Evolutionary conservation across 805 yeast species (phyloP).

Genomic region (Pichia heedii): DNA sequence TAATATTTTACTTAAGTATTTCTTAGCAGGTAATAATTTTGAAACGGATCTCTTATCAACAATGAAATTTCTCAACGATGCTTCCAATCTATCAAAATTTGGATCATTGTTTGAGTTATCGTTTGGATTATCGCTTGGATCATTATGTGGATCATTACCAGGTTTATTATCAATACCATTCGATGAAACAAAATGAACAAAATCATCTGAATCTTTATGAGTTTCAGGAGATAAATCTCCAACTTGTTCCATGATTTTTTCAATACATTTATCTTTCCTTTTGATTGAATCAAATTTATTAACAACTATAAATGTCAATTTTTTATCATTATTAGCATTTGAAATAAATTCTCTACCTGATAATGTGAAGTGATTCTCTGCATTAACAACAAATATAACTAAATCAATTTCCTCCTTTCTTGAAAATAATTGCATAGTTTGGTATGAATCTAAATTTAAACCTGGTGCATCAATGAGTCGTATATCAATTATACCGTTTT

Average conservation of each 20-base stretch:
- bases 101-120: conserved; percentile 30
- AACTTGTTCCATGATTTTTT: conserved; percentile 75
- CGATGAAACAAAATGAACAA: conserved; percentile 87
- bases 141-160: conserved; percentile 11
- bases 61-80: conserved; percentile 75
- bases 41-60: conserved; percentile 84
- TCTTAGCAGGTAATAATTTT: conserved; percentile 86
- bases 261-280: conserved; percentile 72
- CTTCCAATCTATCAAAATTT: conserved; percentile 76
- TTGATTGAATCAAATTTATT: conserved; percentile 82
- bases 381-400: conserved; percentile 91
- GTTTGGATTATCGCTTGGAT: conserved; percentile 15
- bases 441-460: conserved; percentile 82
- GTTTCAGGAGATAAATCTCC: conserved; percentile 83
- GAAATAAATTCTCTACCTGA: conserved; percentile 91
- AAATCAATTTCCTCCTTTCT: conserved; percentile 96
- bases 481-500: conserved; percentile 88
- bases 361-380: conserved; percentile 91
- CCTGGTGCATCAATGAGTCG: conserved; percentile 97
- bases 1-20: conserved; percentile 63
- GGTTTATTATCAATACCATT: conserved; percentile 18
- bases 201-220: conserved; percentile 76
- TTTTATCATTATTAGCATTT: conserved; percentile 83
- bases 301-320: conserved; percentile 87
- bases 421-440: conserved; percentile 89